Evolutionary conservation across 306 rosid species (phyloP).

Genomic region (Sicyos edulis): DNA sequence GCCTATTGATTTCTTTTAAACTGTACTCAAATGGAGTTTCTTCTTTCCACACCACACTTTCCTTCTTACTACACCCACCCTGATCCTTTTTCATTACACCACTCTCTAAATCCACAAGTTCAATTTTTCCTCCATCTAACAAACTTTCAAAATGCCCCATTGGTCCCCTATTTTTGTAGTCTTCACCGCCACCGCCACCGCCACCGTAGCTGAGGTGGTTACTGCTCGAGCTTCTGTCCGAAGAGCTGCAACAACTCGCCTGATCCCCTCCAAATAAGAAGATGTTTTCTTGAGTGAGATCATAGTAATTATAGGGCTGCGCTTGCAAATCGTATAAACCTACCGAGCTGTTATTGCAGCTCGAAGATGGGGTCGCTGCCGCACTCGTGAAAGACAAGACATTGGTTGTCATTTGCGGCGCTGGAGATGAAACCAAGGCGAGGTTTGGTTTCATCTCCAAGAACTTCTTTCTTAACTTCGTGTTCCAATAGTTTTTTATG

Average conservation of each 20-base stretch:
- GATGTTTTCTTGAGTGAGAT: constrained; percentile 27
- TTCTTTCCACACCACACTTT: constrained; percentile 27
- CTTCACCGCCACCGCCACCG: not conserved
- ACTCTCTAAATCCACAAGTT: not conserved
- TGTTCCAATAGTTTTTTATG: constrained; percentile 89
- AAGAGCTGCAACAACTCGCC: constrained; percentile 59
- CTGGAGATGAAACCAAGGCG: constrained; percentile 7
- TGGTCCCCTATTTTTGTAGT: not conserved
- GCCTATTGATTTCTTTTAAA: constrained; percentile 48
- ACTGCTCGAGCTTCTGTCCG: constrained; percentile 56
- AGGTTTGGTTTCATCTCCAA: constrained; percentile 31
- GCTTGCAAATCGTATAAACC: not conserved
- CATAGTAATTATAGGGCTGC: constrained; percentile 16
- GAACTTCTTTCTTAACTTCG: constrained; percentile 78
- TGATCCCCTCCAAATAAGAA: constrained; percentile 47
- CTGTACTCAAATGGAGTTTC: constrained; percentile 39
- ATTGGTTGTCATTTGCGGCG: not conserved
- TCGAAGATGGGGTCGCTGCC: not conserved
- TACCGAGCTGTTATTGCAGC: not conserved
- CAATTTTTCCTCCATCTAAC: constrained; percentile 2
- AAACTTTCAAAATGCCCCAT: not conserved
- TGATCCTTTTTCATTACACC: not conserved
- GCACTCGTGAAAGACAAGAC: not conserved
- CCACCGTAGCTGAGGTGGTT: constrained; percentile 42
- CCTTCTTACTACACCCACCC: constrained; percentile 16